phyloP scores from a whole-genome alignment of 768 basidiomycete species.

The Termitomyces sp. region DNA sequence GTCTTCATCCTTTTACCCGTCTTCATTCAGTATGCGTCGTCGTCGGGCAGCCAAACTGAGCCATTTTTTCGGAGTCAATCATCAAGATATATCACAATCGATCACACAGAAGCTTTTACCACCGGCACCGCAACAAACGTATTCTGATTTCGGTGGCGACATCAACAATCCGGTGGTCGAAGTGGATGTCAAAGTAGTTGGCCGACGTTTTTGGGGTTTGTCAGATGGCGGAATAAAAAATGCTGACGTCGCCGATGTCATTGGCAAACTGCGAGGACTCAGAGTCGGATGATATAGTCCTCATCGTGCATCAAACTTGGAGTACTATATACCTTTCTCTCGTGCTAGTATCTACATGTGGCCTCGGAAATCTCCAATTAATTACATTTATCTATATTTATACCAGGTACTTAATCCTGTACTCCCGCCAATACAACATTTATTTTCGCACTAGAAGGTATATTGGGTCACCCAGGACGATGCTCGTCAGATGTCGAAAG shows the following conservation, averaged over 20 bases:
- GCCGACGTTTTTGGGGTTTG: constrained; percentile 36
- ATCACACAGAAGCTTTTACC: constrained; percentile 7
- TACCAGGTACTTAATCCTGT: background rate
- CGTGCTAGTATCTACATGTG: constrained; percentile 2
- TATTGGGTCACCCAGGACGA: constrained; percentile 91
- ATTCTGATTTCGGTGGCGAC: background rate
- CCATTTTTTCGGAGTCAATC: constrained; percentile 52
- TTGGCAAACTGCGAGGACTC: constrained; percentile 38
- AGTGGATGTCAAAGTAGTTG: constrained; percentile 35
- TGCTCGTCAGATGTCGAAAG: constrained; percentile 85
- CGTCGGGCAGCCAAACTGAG: constrained; percentile 48
- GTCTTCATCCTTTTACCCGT: background rate
- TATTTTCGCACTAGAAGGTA: constrained; percentile 84
- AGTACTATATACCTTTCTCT: background rate
- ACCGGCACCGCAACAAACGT: background rate
- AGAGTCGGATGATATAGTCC: constrained; percentile 18
- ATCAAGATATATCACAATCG: constrained; percentile 34
- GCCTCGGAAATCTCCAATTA: constrained; percentile 9
- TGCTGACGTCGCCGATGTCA: constrained; percentile 35
- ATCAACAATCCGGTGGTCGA: constrained; percentile 10
- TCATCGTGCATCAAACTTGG: background rate
- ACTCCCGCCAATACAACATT: constrained; percentile 8
- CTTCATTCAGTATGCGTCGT: constrained; percentile 17
- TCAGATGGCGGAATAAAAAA: constrained; percentile 26
- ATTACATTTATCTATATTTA: constrained; percentile 13